phyloP scores from a whole-genome alignment of 768 basidiomycete species.

The Suillus clintonianus region DNA sequence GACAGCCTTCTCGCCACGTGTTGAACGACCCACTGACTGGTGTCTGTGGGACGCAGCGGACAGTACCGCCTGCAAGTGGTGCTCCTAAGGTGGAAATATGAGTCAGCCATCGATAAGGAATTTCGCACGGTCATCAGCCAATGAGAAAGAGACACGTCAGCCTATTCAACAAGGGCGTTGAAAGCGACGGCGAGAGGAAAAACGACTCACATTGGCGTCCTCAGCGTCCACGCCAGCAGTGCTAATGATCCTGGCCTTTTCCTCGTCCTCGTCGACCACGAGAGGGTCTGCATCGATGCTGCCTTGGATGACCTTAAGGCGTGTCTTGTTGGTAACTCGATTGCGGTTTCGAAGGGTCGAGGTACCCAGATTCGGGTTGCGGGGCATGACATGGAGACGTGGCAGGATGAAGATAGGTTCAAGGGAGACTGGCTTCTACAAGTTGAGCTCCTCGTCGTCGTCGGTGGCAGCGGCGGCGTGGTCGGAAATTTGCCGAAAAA shows the following conservation, averaged over 20 bases:
- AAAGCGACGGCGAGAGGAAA: conserved; percentile 35
- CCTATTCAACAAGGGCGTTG: conserved; percentile 44
- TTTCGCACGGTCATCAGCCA: conserved; percentile 46
- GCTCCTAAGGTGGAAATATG: conserved; percentile 46
- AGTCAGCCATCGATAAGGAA: conserved; percentile 57
- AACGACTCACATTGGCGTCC: conserved; percentile 84
- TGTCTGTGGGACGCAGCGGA: conserved; percentile 55
- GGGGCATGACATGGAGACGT: conserved; percentile 84
- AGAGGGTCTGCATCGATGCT: conserved; percentile 79
- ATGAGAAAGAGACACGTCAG: conserved; percentile 48
- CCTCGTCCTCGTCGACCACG: conserved; percentile 84
- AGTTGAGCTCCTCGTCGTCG: conserved; percentile 39
- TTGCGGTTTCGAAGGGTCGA: conserved; percentile 85
- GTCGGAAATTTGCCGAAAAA: conserved; percentile 67
- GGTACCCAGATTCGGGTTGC: conserved; percentile 73
- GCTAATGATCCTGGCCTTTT: conserved; percentile 77
- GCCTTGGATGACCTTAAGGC: conserved; percentile 81
- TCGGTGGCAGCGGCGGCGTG: conserved; percentile 58
- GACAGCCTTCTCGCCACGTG: conserved; percentile 37
- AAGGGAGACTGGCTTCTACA: conserved; percentile 31
- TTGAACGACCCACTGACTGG: conserved; percentile 36
- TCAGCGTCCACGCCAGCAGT: conserved; percentile 91
- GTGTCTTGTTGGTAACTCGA: conserved; percentile 90
- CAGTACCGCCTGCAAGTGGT: conserved; percentile 58
- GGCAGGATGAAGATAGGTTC: conserved; percentile 39